Evolutionary conservation across 2,329 filamentous ascomycete species (phyloP).

Genomic region (Stagonosporopsis tanaceti): DNA sequence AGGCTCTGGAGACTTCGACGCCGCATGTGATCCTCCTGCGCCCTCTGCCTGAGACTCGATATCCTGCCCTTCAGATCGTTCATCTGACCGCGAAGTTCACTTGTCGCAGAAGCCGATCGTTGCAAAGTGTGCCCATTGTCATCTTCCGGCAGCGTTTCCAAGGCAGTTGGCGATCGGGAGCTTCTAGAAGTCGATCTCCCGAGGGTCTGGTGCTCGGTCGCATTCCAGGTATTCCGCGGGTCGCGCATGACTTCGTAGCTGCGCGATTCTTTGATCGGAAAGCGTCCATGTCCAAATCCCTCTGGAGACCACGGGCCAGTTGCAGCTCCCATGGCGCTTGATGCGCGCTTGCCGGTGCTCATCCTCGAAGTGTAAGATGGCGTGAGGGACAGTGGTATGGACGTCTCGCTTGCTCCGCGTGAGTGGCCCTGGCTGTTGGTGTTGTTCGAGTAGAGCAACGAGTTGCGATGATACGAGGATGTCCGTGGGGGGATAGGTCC

Average conservation of each 20-base stretch:
- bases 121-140: constrained; percentile 54
- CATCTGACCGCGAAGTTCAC: constrained; percentile 83
- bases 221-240: constrained; percentile 34
- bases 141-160: constrained; percentile 55
- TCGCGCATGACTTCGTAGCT: constrained; percentile 53
- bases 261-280: constrained; percentile 49
- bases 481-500: constrained; percentile 47
- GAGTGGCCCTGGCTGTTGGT: constrained; percentile 46
- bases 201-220: constrained; percentile 36
- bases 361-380: constrained; percentile 39
- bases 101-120: constrained; percentile 75
- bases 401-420: constrained; percentile 54
- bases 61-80: constrained; percentile 86
- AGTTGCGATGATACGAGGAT: constrained; percentile 41
- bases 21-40: constrained; percentile 79
- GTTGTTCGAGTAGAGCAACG: constrained; percentile 35
- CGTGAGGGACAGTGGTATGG: constrained; percentile 45
- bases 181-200: constrained; percentile 52
- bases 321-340: constrained; percentile 49
- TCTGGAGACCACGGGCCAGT: constrained; percentile 51
- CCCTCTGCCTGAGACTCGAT: constrained; percentile 78
- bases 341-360: constrained; percentile 46
- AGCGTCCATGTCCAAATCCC: constrained; percentile 44
- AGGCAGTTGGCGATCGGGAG: constrained; percentile 42
- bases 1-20: constrained; percentile 79